Conservation (phyloP, 2,329 filamentous ascomycete species). For the Xylariomycetidae sp. region DNA sequence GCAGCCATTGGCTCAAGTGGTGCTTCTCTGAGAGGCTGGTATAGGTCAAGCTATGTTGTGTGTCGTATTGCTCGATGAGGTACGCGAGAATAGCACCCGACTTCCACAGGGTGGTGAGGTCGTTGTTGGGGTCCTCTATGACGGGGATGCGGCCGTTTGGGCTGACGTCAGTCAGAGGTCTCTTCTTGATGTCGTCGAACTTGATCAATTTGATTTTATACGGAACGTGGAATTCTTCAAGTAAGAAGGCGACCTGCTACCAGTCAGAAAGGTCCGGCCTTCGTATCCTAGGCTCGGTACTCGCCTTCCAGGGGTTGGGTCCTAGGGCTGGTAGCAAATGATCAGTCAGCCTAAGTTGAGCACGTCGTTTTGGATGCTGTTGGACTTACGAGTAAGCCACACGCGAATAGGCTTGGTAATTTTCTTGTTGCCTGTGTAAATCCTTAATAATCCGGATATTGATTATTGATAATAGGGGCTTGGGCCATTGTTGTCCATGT, state of each 20-base stretch:
- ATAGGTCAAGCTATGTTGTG: slow-evolving; percentile 30
- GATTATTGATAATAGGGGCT: too few species aligned
- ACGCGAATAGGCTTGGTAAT: slow-evolving; percentile 8
- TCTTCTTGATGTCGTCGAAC: slow-evolving; percentile 13
- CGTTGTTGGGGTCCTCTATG: slow-evolving; percentile 39
- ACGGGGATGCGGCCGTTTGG: slow-evolving; percentile 26
- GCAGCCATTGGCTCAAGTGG: slow-evolving; percentile 34
- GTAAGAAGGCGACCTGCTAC: slow-evolving; percentile 11
- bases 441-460: too few species aligned
- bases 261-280: background rate
- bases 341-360: background rate
- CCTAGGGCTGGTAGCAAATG: slow-evolving; percentile 3
- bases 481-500: too few species aligned
- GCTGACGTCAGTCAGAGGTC: slow-evolving; percentile 15
- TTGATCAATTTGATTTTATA: slow-evolving; percentile 12
- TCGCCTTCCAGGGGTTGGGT: slow-evolving; percentile 7
- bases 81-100: slow-evolving; percentile 43
- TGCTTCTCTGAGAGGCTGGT: slow-evolving; percentile 27
- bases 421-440: too few species aligned
- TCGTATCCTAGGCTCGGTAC: background rate
- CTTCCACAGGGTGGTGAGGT: slow-evolving; percentile 39
- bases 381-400: slow-evolving; percentile 9
- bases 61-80: slow-evolving; percentile 36
- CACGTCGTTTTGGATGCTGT: background rate
- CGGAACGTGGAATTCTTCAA: slow-evolving; percentile 15